Percentiles rank a stretch among this genome's conserved stretches.
phyloP scores from a whole-genome alignment of 2,329 filamentous ascomycete genomes.

The Colletotrichum sp. region DNA sequence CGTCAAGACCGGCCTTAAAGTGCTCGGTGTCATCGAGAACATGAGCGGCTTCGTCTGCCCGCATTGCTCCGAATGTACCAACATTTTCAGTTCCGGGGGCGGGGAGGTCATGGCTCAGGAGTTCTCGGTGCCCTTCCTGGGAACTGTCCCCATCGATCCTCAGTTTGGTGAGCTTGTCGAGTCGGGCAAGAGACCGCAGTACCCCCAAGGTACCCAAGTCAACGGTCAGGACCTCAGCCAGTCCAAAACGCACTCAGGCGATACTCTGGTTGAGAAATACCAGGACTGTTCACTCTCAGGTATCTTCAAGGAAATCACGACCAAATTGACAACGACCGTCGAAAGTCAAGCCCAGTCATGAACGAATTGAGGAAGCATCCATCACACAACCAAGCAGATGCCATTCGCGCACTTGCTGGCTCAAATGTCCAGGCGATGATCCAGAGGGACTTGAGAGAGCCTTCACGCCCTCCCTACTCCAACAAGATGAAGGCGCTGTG shows the following conservation, averaged over 20 bases:
- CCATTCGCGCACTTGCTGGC: background rate
- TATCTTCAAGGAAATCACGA: slow-evolving; percentile 70
- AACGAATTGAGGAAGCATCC: background rate
- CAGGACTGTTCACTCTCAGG: slow-evolving; percentile 71
- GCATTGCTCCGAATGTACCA: slow-evolving; percentile 83
- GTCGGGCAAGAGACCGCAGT: slow-evolving; percentile 67
- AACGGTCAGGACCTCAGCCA: slow-evolving; percentile 58
- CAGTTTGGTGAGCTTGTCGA: slow-evolving; percentile 90
- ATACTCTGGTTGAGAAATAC: slow-evolving; percentile 73
- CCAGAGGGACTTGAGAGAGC: background rate
- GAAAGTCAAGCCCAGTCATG: slow-evolving; percentile 6
- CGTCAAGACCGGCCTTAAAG: slow-evolving; percentile 77
- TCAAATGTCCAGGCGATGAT: background rate
- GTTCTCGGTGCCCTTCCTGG: slow-evolving; percentile 83
- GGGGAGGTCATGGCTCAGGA: slow-evolving; percentile 89
- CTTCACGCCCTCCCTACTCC: background rate
- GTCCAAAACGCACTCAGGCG: slow-evolving; percentile 26
- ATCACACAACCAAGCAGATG: background rate
- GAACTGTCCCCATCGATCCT: slow-evolving; percentile 88
- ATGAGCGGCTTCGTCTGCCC: slow-evolving; percentile 93
- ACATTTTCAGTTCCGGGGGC: slow-evolving; percentile 91
- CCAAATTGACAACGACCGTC: slow-evolving; percentile 37
- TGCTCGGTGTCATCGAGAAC: slow-evolving; percentile 93
- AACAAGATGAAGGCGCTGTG: background rate
- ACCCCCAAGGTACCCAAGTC: slow-evolving; percentile 71